Base-by-base conservation (phyloP, 805 yeast genomes). In the Sugiyamaella smithiae region DNA sequence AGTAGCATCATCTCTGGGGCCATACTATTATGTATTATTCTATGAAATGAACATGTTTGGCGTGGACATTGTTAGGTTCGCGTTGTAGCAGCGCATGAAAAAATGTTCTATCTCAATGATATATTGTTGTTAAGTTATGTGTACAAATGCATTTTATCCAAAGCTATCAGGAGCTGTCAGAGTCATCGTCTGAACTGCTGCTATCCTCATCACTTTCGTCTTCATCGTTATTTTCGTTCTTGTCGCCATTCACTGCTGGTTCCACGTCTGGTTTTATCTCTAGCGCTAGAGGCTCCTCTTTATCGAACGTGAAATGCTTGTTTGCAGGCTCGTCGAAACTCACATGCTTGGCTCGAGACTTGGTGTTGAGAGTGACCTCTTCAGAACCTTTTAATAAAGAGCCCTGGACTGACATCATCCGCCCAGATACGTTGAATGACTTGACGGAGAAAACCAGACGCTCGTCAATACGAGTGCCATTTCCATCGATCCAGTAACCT, bases 401-500 rank as follows among this genome's bases (percentile, higher is more conserved):
- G n/a, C 98, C 98, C 53, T 89, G 95, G 11, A 91, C 76, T 7
- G 95, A 84, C 12, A 90, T 81, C 48, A 88, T 84, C 66, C 82
- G 84, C 6, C 96, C 95, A 4, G 90, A 78, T 11, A 60, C 61
- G 32, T 67, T 84, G 46, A 91, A 74, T 23, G 81, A 73, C 62
- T 83, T 85, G 37, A 91, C 80, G 2, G 82, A 80, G 66, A 93
- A 89, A 57, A 74, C 75, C 44, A 91, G 67, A 66, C 88, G 88
- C 3, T 96, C 97, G 56, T 85, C 96, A 16, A 93, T 73, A 47
- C 83, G 81, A 38, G 76, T 72, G 11, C 84, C 95, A 49, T 79
- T 72, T 37, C 73, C 85, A 64, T 91, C 96, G 9, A 73, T 73
- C 99, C 99, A 91, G 64, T 85, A 78, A 1, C 99, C 99, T 56